Conservation (phyloP, 2,329 filamentous ascomycete genomes). For the Arthrobotrys megalospora region DNA sequence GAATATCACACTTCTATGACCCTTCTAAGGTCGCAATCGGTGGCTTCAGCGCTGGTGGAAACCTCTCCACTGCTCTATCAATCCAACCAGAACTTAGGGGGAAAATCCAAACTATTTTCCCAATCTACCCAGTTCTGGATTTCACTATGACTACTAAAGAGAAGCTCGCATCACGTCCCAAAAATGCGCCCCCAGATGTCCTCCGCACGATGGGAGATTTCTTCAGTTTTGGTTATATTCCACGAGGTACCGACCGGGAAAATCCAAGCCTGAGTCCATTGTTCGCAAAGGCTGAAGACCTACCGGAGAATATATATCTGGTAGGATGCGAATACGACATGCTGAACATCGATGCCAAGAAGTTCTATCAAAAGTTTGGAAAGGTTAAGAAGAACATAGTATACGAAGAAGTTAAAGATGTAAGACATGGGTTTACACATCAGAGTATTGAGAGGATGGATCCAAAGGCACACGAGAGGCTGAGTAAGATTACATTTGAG, state of each 20-base stretch:
- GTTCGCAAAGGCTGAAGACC: conserved; percentile 62
- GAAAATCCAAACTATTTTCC: conserved; percentile 43
- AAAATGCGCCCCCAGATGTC: conserved; percentile 33
- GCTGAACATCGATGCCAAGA: conserved; percentile 56
- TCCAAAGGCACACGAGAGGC: conserved; percentile 28
- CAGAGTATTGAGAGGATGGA: conserved; percentile 45
- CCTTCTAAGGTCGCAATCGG: conserved; percentile 67
- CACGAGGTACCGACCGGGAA: conserved; percentile 62
- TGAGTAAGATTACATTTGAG: conserved; percentile 50
- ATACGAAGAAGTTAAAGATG: conserved; percentile 55
- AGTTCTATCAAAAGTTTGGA: conserved; percentile 61
- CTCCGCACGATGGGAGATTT: conserved; percentile 43
- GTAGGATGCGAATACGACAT: conserved; percentile 63
- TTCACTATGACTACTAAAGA: conserved; percentile 43
- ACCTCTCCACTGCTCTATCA: conserved; percentile 66
- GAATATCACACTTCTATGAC: conserved; percentile 68
- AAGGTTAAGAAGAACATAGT: conserved; percentile 44
- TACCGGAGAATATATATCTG: conserved; percentile 63
- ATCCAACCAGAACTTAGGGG: conserved; percentile 34
- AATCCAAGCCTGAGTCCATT: conserved; percentile 63
- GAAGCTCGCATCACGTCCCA: conserved; percentile 30
- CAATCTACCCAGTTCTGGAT: conserved; percentile 50
- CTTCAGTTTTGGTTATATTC: conserved; percentile 64
- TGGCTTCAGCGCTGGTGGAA: conserved; percentile 72
- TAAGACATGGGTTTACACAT: conserved; percentile 54